Base-by-base conservation (phyloP, 164 flowering plant species). In the Umbilicus rupestris region DNA sequence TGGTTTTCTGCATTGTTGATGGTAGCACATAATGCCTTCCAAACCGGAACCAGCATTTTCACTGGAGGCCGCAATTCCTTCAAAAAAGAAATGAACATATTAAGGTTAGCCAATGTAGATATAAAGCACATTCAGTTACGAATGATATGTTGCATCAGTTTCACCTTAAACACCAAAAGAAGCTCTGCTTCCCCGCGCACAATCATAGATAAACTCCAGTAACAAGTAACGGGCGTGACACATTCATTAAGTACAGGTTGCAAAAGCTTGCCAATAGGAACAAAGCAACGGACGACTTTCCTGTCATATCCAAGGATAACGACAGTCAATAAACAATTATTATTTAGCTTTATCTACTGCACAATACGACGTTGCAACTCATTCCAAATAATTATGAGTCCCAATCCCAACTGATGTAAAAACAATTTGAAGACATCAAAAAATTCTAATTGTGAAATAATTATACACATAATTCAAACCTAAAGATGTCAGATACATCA, bases 191-290 rank as follows among this genome's bases (percentile, higher is more conserved):
- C 90, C 2, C 68, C 92, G 0, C 79, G 82, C 37, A 86, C 46
- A 72, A 94, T 64, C 67, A 94, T 74, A 69, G 91, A 84, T 59
- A 94, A 74, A 73, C 85, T 82, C 98, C 98, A 94, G 66, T 87
- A 90, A 79, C 98, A 94, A 42, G 93, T 94, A 45, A 87, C 81
- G 5, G 97, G 97, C 0, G 91, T 94, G 62, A 93, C 90, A 78
- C 85, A 84, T 75, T 94, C 96, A 70, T 73, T 80, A 55, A 94
- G 73, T 20, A 89, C 83, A 67, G 96, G 93, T 73, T 83, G 86
- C 80, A 90, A 66, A 67, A 94, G 84, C 77, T 84, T 83, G 75
- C 78, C 75, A 47, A 79, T 68, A 37, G 98, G 96, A 65, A 90
- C 79, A 78, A 94, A 90, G 20, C 76, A 78, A n/a, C 83, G 85